Percentiles rank a stretch among this genome's conserved stretches.
phyloP scores from a whole-genome alignment of 2,329 filamentous ascomycete species.

The Talaromyces sp. region DNA sequence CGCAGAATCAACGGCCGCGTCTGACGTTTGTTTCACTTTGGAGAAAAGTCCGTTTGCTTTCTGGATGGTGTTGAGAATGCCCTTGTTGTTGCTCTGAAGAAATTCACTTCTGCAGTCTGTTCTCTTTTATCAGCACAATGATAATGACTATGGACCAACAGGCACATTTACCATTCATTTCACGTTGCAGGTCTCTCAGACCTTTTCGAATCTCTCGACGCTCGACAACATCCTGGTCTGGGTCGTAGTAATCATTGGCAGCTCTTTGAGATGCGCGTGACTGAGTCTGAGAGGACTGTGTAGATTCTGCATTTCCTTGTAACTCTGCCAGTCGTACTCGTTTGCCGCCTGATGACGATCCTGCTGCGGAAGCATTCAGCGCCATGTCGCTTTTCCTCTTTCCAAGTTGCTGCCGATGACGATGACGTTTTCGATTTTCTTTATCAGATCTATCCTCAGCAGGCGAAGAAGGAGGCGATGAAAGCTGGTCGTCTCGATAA shows the following conservation, averaged over 20 bases:
- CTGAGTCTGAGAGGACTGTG: constrained; percentile 25
- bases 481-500: constrained; percentile 3
- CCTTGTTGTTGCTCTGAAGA: constrained; percentile 61
- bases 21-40: constrained; percentile 78
- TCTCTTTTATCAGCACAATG: constrained; percentile 17
- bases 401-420: constrained; percentile 23
- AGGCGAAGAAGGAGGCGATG: constrained; percentile 7
- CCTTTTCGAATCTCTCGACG: constrained; percentile 66
- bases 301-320: constrained; percentile 29
- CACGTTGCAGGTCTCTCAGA: constrained; percentile 63
- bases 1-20: constrained; percentile 87
- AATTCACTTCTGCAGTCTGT: constrained; percentile 69
- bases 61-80: constrained; percentile 62
- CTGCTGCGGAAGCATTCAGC: constrained; percentile 34
- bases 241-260: constrained; percentile 63
- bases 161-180: constrained; percentile 53
- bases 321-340: constrained; percentile 41
- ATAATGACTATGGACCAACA: neutral
- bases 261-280: constrained; percentile 28
- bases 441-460: constrained; percentile 41
- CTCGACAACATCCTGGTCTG: constrained; percentile 73
- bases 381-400: constrained; percentile 47
- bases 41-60: constrained; percentile 63
- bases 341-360: constrained; percentile 39
- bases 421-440: constrained; percentile 39